Evolutionary conservation across 2,329 filamentous ascomycete genomes (phyloP).

Genomic region (Botrytis fabae): DNA sequence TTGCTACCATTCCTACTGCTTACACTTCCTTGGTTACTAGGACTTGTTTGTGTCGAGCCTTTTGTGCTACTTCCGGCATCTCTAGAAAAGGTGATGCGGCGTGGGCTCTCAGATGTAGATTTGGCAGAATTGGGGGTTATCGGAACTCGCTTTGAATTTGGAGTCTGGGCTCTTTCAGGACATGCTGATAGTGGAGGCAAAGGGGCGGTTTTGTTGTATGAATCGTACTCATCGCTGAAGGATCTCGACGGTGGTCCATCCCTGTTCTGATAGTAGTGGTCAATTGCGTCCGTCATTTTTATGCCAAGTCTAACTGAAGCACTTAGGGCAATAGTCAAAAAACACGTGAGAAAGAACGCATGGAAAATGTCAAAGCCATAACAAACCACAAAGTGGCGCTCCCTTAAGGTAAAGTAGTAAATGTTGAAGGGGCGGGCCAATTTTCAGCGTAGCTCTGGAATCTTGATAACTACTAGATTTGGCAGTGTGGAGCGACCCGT

Average conservation of each 20-base stretch:
- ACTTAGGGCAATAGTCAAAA: not conserved
- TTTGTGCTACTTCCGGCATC: slow-evolving; percentile 9
- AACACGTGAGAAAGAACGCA: not conserved
- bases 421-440: not conserved
- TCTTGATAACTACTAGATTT: not conserved
- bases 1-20: slow-evolving; percentile 13
- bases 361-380: not conserved
- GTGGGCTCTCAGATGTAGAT: not conserved
- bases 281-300: slow-evolving; percentile 8
- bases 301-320: not conserved
- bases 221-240: not conserved
- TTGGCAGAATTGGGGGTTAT: not conserved
- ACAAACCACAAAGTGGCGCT: not conserved
- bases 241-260: not conserved
- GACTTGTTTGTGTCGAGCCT: not conserved
- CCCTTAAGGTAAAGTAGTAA: not conserved
- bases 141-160: not conserved
- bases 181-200: not conserved
- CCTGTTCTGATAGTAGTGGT: not conserved
- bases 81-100: not conserved
- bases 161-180: not conserved
- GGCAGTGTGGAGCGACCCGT: not conserved
- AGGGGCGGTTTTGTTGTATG: slow-evolving; percentile 10
- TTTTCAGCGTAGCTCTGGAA: not conserved
- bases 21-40: slow-evolving; percentile 10